These are phyloP conservation scores for Platismatia glauca DNA, from an alignment of 495 filamentous ascomycete species.

Conservation along the genomic window DNA sequence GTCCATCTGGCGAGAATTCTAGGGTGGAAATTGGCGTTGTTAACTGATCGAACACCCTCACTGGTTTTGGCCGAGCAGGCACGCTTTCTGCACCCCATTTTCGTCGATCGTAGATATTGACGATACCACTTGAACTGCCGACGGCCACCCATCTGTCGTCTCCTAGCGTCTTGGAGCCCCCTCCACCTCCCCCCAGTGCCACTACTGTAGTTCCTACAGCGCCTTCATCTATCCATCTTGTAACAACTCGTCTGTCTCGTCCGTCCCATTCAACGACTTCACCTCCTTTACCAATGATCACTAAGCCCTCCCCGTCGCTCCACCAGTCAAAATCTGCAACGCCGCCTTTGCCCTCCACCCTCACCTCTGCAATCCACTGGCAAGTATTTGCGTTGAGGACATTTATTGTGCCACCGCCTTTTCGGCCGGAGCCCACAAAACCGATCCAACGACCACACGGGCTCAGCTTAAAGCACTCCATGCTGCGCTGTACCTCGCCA, in stretches of 20 bases:
- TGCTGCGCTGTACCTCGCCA: constrained; percentile 71
- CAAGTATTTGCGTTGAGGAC: constrained; percentile 69
- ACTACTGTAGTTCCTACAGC: constrained; percentile 77
- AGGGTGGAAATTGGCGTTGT: constrained; percentile 72
- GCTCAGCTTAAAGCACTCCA: constrained; percentile 81
- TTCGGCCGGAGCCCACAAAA: constrained; percentile 63
- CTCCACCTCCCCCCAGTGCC: constrained; percentile 57
- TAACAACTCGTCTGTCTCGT: constrained; percentile 52
- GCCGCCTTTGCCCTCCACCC: constrained; percentile 72
- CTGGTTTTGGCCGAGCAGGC: constrained; percentile 59
- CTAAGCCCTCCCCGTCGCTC: constrained; percentile 67
- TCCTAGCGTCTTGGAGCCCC: constrained; percentile 53
- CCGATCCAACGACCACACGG: constrained; percentile 81
- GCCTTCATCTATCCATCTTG: constrained; percentile 84
- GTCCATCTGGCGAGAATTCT: constrained; percentile 77
- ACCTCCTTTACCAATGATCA: constrained; percentile 72
- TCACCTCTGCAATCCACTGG: constrained; percentile 81
- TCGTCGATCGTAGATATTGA: constrained; percentile 86
- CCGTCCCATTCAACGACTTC: constrained; percentile 90
- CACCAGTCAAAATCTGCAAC: constrained; percentile 90
- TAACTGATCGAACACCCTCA: constrained; percentile 67
- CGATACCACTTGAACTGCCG: constrained; percentile 73
- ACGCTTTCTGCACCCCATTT: constrained; percentile 43
- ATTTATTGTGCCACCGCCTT: constrained; percentile 82
- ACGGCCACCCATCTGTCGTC: constrained; percentile 81